A percentile compares a stretch with the other conserved stretches of the same genome.
Conservation (phyloP, 2,329 filamentous ascomycete species). For the Colletotrichum sansevieriae region DNA sequence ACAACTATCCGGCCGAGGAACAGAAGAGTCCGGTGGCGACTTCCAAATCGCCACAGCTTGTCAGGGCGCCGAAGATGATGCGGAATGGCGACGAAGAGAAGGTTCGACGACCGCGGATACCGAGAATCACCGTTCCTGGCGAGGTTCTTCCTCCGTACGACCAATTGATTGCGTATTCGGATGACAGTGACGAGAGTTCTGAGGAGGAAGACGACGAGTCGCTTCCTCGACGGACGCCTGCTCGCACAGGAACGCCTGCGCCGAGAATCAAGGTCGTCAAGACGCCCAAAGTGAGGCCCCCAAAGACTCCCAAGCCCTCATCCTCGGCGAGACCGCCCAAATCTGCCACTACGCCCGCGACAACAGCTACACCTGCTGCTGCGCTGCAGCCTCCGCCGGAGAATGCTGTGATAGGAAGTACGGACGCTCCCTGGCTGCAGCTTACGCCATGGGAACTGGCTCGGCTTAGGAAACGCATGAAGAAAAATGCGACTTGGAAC, state of each 20-base stretch:
- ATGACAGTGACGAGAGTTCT: conserved; percentile 66
- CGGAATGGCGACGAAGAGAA: conserved; percentile 61
- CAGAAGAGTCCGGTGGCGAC: conserved; percentile 63
- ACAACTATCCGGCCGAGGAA: conserved; percentile 69
- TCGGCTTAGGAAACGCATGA: conserved; percentile 85
- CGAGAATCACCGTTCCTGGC: conserved; percentile 74
- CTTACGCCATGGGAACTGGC: conserved; percentile 75
- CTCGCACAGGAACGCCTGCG: conserved; percentile 49
- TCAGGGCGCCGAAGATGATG: conserved; percentile 61
- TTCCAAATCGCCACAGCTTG: conserved; percentile 66
- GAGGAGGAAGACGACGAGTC: conserved; percentile 56
- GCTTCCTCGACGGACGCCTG: conserved; percentile 48
- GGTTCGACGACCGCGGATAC: conserved; percentile 60
- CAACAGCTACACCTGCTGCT: conserved; percentile 51
- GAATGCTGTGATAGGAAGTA: conserved; percentile 69
- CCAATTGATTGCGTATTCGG: conserved; percentile 70
- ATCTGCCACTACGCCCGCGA: conserved; percentile 49
- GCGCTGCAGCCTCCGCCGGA: conserved; percentile 70
- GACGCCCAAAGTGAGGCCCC: conserved; percentile 46
- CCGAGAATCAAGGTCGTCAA: conserved; percentile 66
- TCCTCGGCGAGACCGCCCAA: conserved; percentile 44
- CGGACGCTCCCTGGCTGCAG: conserved; percentile 74
- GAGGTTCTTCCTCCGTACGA: conserved; percentile 77
- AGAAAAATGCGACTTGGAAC: conserved; percentile 90
- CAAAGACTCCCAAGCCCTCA: conserved; percentile 57